Evolutionary conservation across 352 stramenopile species (phyloP).

Genomic region (Phytopythium aichiense): DNA sequence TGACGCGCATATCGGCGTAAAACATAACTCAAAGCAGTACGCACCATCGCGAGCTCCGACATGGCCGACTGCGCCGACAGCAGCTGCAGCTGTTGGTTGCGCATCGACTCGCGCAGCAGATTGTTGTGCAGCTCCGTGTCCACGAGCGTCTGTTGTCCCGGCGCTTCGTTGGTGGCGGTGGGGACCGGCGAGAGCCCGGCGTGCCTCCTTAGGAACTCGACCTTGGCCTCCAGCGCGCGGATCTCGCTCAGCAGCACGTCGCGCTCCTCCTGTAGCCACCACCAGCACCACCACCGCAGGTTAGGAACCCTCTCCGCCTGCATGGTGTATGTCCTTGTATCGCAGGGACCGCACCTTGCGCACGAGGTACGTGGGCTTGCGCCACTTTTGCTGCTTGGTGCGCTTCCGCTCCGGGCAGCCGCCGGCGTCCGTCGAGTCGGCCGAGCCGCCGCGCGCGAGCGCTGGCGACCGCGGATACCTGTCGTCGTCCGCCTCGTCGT

Average conservation of each 20-base stretch:
- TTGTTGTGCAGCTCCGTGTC: conserved; percentile 44
- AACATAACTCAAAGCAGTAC: conserved; percentile 1
- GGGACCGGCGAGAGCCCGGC: conserved; percentile 15
- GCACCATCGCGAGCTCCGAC: conserved; percentile 30
- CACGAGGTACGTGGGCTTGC: conserved; percentile 47
- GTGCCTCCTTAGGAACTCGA: conserved; percentile 30
- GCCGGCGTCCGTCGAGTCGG: conserved; percentile 4
- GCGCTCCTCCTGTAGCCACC: conserved; percentile 28
- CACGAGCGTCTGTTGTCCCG: conserved; percentile 19
- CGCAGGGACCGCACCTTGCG: conserved; percentile 21
- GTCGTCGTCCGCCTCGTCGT: conserved; percentile 4
- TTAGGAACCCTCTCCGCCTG: no score
- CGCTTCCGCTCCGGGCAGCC: conserved; percentile 19
- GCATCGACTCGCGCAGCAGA: conserved; percentile 34
- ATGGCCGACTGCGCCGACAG: conserved; percentile 38
- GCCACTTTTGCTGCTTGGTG: conserved; percentile 16
- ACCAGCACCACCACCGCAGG: no score
- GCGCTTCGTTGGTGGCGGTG: conserved; percentile 6
- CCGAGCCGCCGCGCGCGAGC: background rate
- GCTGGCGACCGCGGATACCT: background rate
- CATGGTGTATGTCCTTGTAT: background rate
- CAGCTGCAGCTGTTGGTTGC: conserved; percentile 44
- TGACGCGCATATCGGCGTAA: background rate
- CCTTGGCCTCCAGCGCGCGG: conserved; percentile 28
- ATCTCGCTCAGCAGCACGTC: conserved; percentile 32